phyloP scores from a whole-genome alignment of 2,329 filamentous ascomycete species.

The Chaetoscypha palmicola region DNA sequence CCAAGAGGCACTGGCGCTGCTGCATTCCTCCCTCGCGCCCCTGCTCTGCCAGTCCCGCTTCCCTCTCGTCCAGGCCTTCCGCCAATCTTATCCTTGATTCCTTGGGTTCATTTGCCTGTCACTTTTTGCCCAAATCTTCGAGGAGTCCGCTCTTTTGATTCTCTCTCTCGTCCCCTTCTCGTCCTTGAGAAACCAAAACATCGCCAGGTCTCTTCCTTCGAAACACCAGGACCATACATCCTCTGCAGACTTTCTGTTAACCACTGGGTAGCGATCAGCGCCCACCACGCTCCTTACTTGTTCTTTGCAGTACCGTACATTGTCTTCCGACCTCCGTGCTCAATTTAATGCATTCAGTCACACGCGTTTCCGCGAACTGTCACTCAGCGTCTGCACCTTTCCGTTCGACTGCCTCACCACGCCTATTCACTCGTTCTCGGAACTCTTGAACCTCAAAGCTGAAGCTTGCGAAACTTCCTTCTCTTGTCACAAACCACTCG shows the following conservation, averaged over 20 bases:
- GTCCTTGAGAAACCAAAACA: conserved; percentile 3
- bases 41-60: no score
- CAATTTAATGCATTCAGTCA: conserved; percentile 17
- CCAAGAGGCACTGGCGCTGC: no score
- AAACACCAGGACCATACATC: not conserved
- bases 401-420: conserved; percentile 14
- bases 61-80: no score
- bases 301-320: not conserved
- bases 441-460: conserved; percentile 3
- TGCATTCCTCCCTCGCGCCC: no score
- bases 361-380: conserved; percentile 14
- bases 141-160: not conserved
- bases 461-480: conserved; percentile 7
- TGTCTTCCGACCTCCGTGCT: conserved; percentile 4
- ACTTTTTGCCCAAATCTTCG: not conserved
- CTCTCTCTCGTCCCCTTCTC: not conserved
- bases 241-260: not conserved
- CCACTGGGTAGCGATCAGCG: not conserved
- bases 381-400: conserved; percentile 18
- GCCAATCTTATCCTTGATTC: no score
- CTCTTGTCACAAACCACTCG: conserved; percentile 4
- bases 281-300: conserved; percentile 6
- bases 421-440: conserved; percentile 10
- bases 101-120: not conserved
- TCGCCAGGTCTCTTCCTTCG: not conserved